A percentile compares a stretch with the other conserved stretches of the same genome.
phyloP scores from a whole-genome alignment of 2,329 filamentous ascomycete genomes.

The Truncatella angustata region DNA sequence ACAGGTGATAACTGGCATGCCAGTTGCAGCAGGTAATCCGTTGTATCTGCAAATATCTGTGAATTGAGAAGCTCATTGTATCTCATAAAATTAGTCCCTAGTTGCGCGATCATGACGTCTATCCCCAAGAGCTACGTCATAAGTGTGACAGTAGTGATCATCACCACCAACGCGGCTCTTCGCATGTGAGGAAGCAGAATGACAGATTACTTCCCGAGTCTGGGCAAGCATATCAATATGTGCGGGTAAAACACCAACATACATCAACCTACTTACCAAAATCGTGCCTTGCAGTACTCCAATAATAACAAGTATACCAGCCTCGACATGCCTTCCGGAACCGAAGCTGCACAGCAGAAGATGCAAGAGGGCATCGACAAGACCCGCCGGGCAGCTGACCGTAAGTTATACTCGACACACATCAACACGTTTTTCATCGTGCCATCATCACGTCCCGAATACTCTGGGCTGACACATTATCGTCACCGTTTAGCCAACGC shows the following conservation, averaged over 20 bases:
- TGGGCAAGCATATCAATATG: no score
- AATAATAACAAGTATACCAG: not conserved
- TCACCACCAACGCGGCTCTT: no score
- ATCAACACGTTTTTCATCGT: not conserved
- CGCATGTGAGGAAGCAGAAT: no score
- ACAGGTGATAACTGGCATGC: no score
- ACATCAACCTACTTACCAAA: no score
- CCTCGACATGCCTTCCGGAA: constrained; percentile 1
- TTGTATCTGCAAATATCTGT: no score
- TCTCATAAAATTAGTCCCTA: not conserved
- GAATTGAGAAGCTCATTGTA: no score
- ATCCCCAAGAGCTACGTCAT: not conserved
- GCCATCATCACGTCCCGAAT: no score
- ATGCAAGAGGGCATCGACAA: not conserved
- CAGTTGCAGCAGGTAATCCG: no score
- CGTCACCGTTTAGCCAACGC: not conserved
- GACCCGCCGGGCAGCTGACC: not conserved
- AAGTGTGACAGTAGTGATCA: not conserved
- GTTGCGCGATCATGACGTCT: not conserved
- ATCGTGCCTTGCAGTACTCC: not conserved
- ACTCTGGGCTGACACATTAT: not conserved
- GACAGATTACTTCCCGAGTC: no score
- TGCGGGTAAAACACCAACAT: no score
- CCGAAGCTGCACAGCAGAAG: constrained; percentile 2
- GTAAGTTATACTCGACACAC: not conserved